Evolutionary conservation across 768 basidiomycete species (phyloP).

Genomic region (Fomitopsis pulvina): DNA sequence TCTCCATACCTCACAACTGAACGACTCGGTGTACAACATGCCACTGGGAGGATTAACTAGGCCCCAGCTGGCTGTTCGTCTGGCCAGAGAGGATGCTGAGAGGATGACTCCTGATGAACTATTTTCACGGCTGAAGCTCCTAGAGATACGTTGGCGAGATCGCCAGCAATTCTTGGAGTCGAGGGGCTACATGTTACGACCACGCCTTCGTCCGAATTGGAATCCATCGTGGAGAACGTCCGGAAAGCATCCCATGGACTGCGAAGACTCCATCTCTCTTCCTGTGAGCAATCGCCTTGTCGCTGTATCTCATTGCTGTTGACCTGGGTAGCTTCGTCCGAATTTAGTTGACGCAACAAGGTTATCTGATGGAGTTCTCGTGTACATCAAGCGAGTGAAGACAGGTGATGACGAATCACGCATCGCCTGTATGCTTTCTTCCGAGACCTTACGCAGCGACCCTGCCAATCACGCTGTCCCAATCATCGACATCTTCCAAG

Average conservation of each 20-base stretch:
- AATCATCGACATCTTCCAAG: constrained; percentile 14
- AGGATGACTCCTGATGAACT: no score
- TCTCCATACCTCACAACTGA: no score
- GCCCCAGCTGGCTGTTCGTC: no score
- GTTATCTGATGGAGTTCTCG: constrained; percentile 19
- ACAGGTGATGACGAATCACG: constrained; percentile 7
- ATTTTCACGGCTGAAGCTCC: neutral
- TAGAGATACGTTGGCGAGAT: constrained; percentile 9
- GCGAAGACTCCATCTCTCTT: constrained; percentile 8
- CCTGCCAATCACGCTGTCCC: constrained; percentile 20
- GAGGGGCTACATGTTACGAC: constrained; percentile 8
- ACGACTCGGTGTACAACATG: no score
- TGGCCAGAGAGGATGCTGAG: no score
- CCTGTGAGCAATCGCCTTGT: no score
- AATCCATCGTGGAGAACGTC: constrained; percentile 14
- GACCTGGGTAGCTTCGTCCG: no score
- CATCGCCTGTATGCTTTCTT: constrained; percentile 11
- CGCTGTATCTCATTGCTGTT: no score
- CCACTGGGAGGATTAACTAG: no score
- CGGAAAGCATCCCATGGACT: constrained; percentile 1
- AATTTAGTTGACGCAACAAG: no score
- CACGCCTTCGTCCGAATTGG: constrained; percentile 13
- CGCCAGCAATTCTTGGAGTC: constrained; percentile 6
- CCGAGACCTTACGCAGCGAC: neutral
- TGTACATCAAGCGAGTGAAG: constrained; percentile 25